Percentiles rank a stretch among this genome's conserved stretches.
phyloP scores from a whole-genome alignment of 139 green algal genomes.

The Chlamydomonas eustigma region DNA sequence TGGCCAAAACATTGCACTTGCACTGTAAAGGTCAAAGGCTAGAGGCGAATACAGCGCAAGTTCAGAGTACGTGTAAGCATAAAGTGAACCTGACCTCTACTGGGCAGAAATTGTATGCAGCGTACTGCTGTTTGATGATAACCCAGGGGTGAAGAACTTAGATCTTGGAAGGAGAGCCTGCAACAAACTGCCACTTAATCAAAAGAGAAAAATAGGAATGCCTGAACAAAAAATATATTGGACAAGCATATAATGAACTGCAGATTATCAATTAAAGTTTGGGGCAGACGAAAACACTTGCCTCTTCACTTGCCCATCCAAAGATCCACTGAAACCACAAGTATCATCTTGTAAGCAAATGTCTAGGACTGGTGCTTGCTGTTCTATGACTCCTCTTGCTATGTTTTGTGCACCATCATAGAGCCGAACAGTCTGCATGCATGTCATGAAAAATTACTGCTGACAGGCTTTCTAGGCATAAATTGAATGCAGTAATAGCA shows the following conservation, averaged over 20 bases:
- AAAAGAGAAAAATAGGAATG: too few relatives aligned
- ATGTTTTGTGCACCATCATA: conserved; percentile 55
- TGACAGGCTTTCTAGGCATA: not conserved
- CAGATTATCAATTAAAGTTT: not conserved
- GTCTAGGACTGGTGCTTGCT: conserved; percentile 66
- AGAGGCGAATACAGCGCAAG: not conserved
- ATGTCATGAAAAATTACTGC: not conserved
- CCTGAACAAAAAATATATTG: not conserved
- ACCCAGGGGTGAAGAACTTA: not conserved
- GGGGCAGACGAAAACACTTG: conserved; percentile 14
- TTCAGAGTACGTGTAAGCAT: too few relatives aligned
- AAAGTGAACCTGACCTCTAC: not conserved
- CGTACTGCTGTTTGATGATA: conserved; percentile 5
- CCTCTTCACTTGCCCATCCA: conserved; percentile 62
- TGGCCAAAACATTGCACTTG: too few relatives aligned
- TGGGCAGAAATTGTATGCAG: conserved; percentile 8
- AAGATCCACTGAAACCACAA: conserved; percentile 47
- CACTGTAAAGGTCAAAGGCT: too few relatives aligned
- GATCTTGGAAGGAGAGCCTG: conserved; percentile 12
- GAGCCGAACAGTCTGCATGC: conserved; percentile 42
- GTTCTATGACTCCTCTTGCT: conserved; percentile 37
- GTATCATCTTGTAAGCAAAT: conserved; percentile 57
- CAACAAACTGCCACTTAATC: too few relatives aligned
- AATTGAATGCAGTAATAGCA: not conserved
- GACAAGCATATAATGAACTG: not conserved